phyloP scores from a whole-genome alignment of 345 rosid species.

The Populus pruinosa region DNA sequence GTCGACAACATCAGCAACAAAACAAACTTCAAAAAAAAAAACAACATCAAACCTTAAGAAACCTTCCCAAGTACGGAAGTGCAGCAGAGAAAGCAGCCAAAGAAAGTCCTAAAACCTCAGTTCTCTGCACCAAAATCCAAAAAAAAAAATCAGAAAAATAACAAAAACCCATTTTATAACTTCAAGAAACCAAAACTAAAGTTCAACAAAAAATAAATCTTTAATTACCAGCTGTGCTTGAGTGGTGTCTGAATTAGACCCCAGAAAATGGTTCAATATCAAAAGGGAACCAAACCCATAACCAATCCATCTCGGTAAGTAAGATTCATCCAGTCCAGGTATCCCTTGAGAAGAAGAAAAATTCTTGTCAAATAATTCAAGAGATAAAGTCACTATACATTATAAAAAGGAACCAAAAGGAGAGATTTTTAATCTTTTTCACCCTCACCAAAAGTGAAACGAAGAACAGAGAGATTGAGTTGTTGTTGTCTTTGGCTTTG shows the following conservation, averaged over 20 bases:
- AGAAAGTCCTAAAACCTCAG: conserved; percentile 68
- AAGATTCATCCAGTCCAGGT: conserved; percentile 86
- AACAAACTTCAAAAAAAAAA: not conserved
- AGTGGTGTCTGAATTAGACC: conserved; percentile 35
- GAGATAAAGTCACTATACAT: not conserved
- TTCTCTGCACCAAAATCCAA: conserved; percentile 39
- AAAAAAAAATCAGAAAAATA: not conserved
- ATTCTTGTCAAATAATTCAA: too few species aligned
- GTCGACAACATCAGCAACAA: not conserved
- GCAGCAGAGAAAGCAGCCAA: conserved; percentile 64
- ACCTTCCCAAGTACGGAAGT: conserved; percentile 71
- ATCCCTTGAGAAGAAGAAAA: conserved; percentile 39
- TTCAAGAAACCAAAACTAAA: not conserved
- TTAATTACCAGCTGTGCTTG: conserved; percentile 50
- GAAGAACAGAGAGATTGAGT: conserved; percentile 81
- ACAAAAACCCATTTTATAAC: not conserved
- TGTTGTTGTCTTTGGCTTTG: conserved; percentile 39
- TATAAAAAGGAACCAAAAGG: not conserved
- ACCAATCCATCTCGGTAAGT: conserved; percentile 88
- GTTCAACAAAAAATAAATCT: not conserved
- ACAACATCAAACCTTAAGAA: conserved; percentile 51
- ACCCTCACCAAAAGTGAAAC: conserved; percentile 67
- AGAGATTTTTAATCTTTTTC: not conserved
- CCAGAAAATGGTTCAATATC: conserved; percentile 48
- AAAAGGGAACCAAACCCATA: conserved; percentile 90